Percentiles rank a stretch among this genome's conserved stretches.
phyloP scores from a whole-genome alignment of 352 stramenopile genomes.

The Elongisporangium anandrum region DNA sequence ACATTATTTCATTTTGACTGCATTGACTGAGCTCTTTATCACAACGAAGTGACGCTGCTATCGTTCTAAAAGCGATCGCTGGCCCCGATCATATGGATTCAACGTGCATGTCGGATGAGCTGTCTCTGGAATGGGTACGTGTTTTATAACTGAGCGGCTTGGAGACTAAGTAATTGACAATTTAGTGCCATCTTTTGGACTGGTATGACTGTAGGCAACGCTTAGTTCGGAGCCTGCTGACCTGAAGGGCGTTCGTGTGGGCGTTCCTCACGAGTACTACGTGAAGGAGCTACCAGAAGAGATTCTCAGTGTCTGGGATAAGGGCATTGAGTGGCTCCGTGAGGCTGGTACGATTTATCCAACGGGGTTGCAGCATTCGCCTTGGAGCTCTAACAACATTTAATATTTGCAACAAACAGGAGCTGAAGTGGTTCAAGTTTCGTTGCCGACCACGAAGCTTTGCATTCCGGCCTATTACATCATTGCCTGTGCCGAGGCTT shows the following conservation, averaged over 20 bases:
- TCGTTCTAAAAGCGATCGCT: constrained; percentile 77
- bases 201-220: constrained; percentile 12
- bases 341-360: constrained; percentile 28
- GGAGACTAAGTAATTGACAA: background rate
- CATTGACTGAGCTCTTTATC: background rate
- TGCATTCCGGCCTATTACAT: constrained; percentile 98
- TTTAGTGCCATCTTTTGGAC: background rate
- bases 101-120: constrained; percentile 54
- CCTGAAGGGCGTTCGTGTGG: constrained; percentile 84
- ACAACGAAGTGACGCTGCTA: constrained; percentile 54
- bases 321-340: constrained; percentile 65
- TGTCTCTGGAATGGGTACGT: constrained; percentile 58
- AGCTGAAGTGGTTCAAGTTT: constrained; percentile 72
- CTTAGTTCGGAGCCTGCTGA: constrained; percentile 22
- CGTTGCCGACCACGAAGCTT: constrained; percentile 74
- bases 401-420: constrained; percentile 15
- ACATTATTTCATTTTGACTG: background rate
- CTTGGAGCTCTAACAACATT: constrained; percentile 2
- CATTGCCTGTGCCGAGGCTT: constrained; percentile 96
- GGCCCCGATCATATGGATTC: constrained; percentile 81
- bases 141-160: background rate
- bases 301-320: constrained; percentile 84
- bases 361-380: background rate
- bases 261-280: constrained; percentile 93
- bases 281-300: constrained; percentile 87